Conservation (phyloP, 192 early-diverging fungal species). For the Umbelopsis sp. region DNA sequence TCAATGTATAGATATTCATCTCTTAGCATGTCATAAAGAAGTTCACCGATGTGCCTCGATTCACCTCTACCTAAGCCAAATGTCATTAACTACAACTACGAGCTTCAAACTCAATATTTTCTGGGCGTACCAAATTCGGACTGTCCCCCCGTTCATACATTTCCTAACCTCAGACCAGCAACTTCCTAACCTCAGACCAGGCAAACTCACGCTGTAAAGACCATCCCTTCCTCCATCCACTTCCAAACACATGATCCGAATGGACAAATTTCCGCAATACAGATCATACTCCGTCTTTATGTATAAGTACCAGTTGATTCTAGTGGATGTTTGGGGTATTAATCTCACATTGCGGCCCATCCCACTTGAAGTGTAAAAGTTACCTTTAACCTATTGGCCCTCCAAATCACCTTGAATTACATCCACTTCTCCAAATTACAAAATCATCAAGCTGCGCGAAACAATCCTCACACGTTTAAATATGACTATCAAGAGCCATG, state of each 20-base stretch:
- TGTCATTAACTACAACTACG: not conserved
- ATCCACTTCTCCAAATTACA: not conserved
- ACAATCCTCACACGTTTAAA: constrained; percentile 4
- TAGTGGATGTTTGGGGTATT: not conserved
- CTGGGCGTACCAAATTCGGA: constrained; percentile 21
- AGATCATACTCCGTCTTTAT: constrained; percentile 17
- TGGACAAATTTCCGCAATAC: constrained; percentile 10
- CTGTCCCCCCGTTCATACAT: constrained; percentile 20
- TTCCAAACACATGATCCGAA: constrained; percentile 18
- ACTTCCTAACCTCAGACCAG: constrained; percentile 20
- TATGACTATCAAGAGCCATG: constrained; percentile 19
- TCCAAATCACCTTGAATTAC: not conserved
- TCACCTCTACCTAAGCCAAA: not conserved
- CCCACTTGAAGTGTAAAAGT: not conserved
- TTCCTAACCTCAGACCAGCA: constrained; percentile 18
- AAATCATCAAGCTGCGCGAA: constrained; percentile 4
- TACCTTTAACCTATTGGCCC: not conserved
- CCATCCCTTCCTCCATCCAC: constrained; percentile 2
- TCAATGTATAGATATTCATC: constrained; percentile 9
- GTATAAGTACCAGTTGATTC: constrained; percentile 11
- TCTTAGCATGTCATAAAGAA: constrained; percentile 4
- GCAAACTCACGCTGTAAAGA: not conserved
- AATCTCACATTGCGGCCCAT: not conserved
- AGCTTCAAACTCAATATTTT: constrained; percentile 12
- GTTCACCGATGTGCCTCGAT: not conserved